phyloP scores from a whole-genome alignment of 257 asterid species.

The Prunella vulgaris region DNA sequence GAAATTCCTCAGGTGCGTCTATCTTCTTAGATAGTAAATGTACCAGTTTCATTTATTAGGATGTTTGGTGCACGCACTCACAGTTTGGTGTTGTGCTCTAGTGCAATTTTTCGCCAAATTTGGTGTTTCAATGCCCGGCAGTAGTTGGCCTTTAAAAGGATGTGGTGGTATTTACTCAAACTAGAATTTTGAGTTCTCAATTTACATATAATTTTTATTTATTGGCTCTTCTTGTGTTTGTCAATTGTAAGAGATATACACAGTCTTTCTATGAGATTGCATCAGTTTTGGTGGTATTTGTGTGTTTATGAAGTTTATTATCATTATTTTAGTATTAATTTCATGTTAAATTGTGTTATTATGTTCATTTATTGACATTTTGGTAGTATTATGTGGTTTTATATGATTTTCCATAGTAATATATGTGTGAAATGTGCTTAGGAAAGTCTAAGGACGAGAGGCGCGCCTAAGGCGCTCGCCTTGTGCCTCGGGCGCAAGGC shows the following conservation, averaged over 20 bases:
- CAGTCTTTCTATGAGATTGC: not conserved
- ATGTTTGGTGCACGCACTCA: not conserved
- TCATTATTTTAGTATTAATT: too few species aligned
- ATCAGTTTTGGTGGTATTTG: too few species aligned
- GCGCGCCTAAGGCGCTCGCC: too few species aligned
- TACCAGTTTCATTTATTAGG: not conserved
- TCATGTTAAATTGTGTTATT: too few species aligned
- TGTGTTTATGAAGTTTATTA: too few species aligned
- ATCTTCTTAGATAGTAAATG: not conserved
- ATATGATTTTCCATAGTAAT: too few species aligned
- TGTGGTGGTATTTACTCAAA: not conserved
- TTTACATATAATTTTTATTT: not conserved
- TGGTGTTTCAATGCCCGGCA: not conserved
- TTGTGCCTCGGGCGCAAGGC: too few species aligned
- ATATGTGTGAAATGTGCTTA: too few species aligned
- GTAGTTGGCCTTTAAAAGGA: not conserved
- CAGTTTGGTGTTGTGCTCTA: not conserved
- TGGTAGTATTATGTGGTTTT: too few species aligned
- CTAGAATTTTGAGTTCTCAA: too few species aligned
- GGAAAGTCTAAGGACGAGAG: too few species aligned
- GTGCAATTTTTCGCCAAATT: not conserved
- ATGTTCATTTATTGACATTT: too few species aligned
- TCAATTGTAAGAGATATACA: not conserved
- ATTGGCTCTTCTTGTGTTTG: not conserved
- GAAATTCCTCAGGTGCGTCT: slow-evolving; percentile 79